Evolutionary conservation across 169 alveolate genomes (phyloP), one percentile per base, ranked within the genome.

Genomic region (Perkinsus marinus): DNA sequence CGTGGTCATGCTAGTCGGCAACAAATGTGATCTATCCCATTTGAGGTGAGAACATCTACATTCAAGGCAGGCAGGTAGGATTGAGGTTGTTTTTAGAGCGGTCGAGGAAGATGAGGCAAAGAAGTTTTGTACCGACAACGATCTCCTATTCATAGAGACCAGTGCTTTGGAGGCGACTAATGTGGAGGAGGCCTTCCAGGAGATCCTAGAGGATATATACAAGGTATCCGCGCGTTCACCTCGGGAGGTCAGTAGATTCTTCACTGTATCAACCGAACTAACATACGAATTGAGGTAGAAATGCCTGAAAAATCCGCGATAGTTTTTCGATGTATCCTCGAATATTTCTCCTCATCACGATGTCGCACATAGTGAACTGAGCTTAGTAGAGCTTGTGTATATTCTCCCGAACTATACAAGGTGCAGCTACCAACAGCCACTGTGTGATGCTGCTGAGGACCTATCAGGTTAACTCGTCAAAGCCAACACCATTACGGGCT

Each of bases 1-100:
- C 57, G 98, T 98, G 43, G 97, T 98, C 89, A 96, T 97, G 94
- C 95, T 99, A 68, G 99, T 98, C 89, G 99, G 99, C 19, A 99
- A 99, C 95, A 99, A 99, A 94, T 95, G 97, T 79, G 99, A 99
- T 94, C 96, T 98, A 68, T 92, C 94, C 89, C 96, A 95, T 46
- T 93, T 93, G 69, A 95, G 98, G 96, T 94, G 93, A 57, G 26
- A 2, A 57, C 22, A 19, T 0, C 34, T 13, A 16, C 79, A 57
- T 2, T 2, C 22, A 2, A 13, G 34, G 26, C 7, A 2, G 22
- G 26, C 9, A 13, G 3, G 34, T 57, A 57, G 34, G n/a, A n/a
- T n/a, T n/a, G n/a, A n/a, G n/a, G n/a, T n/a, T n/a, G n/a, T n/a
- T 30, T 10, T 41, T 10, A 92, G 98, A 47, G 98, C 96, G 93